Conservation (phyloP, 2,329 filamentous ascomycete species). For the Knoxdaviesia proteae region DNA sequence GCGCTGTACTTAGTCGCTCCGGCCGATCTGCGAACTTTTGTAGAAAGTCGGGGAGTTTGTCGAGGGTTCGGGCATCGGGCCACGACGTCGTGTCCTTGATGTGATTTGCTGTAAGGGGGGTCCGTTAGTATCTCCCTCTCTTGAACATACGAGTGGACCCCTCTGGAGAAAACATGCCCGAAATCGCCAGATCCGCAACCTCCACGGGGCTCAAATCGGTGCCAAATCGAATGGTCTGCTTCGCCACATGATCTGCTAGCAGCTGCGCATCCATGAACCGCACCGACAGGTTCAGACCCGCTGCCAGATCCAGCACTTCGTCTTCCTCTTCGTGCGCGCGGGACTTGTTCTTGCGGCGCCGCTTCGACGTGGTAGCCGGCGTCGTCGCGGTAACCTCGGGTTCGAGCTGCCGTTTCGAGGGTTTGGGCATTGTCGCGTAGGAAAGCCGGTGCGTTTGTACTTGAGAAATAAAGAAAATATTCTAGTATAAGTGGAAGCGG, state of each 20-base stretch:
- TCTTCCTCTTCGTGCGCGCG: conserved; percentile 32
- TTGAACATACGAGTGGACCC: not conserved
- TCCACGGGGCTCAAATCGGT: conserved; percentile 67
- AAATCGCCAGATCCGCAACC: conserved; percentile 60
- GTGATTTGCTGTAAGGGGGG: conserved; percentile 32
- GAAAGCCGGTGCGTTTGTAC: not conserved
- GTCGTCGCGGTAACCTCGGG: conserved; percentile 15
- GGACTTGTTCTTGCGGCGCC: conserved; percentile 31
- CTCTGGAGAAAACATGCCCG: conserved; percentile 31
- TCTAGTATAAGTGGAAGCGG: not conserved
- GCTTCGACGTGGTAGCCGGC: conserved; percentile 11
- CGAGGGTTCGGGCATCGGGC: conserved; percentile 36
- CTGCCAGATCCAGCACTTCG: conserved; percentile 40
- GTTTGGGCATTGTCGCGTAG: conserved; percentile 14
- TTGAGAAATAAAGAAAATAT: not conserved
- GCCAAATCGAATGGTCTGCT: conserved; percentile 59
- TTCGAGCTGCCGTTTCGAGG: conserved; percentile 36
- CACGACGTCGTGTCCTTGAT: conserved; percentile 68
- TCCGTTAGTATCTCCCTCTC: not conserved
- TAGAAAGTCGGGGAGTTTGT: conserved; percentile 37
- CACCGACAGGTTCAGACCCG: conserved; percentile 62
- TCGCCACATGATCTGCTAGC: conserved; percentile 67
- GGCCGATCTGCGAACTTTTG: conserved; percentile 40
- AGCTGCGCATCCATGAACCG: conserved; percentile 65
- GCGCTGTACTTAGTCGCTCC: conserved; percentile 38